phyloP scores from a whole-genome alignment of 2,329 filamentous ascomycete species.

The Ophiostoma sp. region DNA sequence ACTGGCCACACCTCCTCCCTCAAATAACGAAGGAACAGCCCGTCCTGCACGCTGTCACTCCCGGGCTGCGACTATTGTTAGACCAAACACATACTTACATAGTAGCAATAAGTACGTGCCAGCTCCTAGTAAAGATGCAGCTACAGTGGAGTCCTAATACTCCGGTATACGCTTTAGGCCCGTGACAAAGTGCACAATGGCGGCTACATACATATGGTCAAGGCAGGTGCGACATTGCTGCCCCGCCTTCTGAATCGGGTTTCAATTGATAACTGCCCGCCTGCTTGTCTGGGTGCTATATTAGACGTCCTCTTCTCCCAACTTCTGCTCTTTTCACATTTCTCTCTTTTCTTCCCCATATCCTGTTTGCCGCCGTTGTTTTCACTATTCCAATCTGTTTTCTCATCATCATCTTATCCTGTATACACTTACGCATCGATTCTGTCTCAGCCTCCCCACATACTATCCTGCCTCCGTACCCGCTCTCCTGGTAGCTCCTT shows the following conservation, averaged over 20 bases:
- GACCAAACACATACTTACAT: background rate
- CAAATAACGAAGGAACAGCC: background rate
- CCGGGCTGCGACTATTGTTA: background rate
- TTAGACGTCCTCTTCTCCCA: background rate
- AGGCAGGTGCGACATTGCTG: constrained; percentile 4
- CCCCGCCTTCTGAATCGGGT: constrained; percentile 17
- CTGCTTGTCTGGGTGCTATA: background rate
- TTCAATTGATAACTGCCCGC: background rate
- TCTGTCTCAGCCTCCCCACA: background rate
- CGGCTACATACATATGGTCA: background rate
- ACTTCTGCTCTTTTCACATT: background rate
- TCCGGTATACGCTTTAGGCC: background rate
- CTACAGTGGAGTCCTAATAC: background rate
- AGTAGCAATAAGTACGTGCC: background rate
- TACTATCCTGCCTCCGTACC: background rate
- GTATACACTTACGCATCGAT: background rate
- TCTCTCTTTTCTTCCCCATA: background rate
- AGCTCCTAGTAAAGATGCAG: background rate
- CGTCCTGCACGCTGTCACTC: background rate
- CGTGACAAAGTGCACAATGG: background rate
- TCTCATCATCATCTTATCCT: background rate
- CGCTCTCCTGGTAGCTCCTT: background rate
- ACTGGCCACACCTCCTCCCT: background rate
- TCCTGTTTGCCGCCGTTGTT: background rate
- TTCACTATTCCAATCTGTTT: background rate